A percentile compares a stretch with the other conserved stretches of the same genome.
Evolutionary conservation across 2,329 filamentous ascomycete species (phyloP).

Genomic region (Cadophora sp.): DNA sequence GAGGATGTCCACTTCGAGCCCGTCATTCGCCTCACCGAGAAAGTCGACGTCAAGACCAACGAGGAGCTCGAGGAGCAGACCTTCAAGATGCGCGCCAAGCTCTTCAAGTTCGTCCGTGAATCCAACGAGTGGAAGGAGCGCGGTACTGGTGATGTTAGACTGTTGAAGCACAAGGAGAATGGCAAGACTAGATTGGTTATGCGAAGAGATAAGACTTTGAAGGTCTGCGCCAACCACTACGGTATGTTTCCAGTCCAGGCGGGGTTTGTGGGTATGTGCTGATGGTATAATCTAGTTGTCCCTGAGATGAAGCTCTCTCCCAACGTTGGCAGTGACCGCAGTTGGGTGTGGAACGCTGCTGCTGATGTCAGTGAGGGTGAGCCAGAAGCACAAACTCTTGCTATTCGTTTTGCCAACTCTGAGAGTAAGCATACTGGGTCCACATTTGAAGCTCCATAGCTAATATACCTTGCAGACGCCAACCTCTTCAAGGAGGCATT

Average conservation of each 20-base stretch:
- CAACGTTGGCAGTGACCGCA: conserved; percentile 97
- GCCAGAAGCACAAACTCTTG: conserved; percentile 93
- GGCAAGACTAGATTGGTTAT: conserved; percentile 97
- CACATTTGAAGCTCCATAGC: background rate
- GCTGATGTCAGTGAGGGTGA: conserved; percentile 98
- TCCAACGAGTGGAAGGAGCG: conserved; percentile 98
- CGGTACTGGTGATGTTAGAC: conserved; percentile 92
- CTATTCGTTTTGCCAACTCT: conserved; percentile 96
- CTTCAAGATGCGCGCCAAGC: conserved; percentile 99
- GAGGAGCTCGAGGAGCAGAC: conserved; percentile 96
- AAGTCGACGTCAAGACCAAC: conserved; percentile 96
- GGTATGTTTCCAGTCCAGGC: conserved; percentile 62
- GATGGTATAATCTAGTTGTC: conserved; percentile 67
- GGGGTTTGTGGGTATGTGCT: background rate
- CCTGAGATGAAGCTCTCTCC: conserved; percentile 99
- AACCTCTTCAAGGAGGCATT: conserved; percentile 98
- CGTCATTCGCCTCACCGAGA: conserved; percentile 93
- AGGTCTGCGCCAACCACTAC: conserved; percentile 99
- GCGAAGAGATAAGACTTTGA: conserved; percentile 99
- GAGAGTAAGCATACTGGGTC: conserved; percentile 73
- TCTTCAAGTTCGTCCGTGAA: conserved; percentile 97
- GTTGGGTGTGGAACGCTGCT: conserved; percentile 98
- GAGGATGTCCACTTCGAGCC: conserved; percentile 97
- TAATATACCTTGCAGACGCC: conserved; percentile 69
- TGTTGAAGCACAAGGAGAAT: conserved; percentile 99